Base-by-base conservation (phyloP, 768 basidiomycete genomes). In the Tylopilus vinaceipallidus region DNA sequence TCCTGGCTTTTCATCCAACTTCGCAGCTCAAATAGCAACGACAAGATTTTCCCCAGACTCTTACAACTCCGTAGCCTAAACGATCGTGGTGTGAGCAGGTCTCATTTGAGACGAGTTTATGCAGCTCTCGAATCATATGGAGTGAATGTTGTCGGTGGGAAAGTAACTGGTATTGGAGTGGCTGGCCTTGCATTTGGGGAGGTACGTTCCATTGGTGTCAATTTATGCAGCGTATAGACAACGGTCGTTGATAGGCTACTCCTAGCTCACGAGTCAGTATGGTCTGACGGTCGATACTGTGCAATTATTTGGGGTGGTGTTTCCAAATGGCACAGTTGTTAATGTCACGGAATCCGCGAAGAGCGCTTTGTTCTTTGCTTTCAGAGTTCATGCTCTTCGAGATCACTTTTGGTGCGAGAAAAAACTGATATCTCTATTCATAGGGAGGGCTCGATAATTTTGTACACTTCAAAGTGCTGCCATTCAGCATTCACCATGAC, bases 31-130 rank as follows among this genome's bases (percentile, higher is more conserved):
- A 5, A 82, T 84, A 19, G 60, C 78, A n/a, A 78, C 83, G 80
- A 55, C 55, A 14, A 65, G 71, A 0, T 83, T 83, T 55, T 71
- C 69, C 4, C 59, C 73, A 3, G 34, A 68, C 3, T 62, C 49
- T 1, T 81, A 81, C 37, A 54, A 78, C 29, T 45, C 63, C 1
- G 45, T 43, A 0, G 55, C 71, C 0, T 66, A 73, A 50, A 78
- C 73, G 0, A 79, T 61, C 2, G 64, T 60, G 4, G 42, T 75
- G 19, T 73, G 70, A 14, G 55, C 71, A 0, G 71, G 74, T 7
- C 62, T 81, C 1, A 66, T 81, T 13, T 87, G 83, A 84, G 83
- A 87, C 53, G 76, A 84, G 82, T 78, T 66, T 86, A 85, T 49
- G 66, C 64, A 2, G 50, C 49, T 13, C 71, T 85, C 1, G 73